Evolutionary conservation across 192 early-diverging fungal genomes (phyloP).

Genomic region (Geosiphon pyriformis): DNA sequence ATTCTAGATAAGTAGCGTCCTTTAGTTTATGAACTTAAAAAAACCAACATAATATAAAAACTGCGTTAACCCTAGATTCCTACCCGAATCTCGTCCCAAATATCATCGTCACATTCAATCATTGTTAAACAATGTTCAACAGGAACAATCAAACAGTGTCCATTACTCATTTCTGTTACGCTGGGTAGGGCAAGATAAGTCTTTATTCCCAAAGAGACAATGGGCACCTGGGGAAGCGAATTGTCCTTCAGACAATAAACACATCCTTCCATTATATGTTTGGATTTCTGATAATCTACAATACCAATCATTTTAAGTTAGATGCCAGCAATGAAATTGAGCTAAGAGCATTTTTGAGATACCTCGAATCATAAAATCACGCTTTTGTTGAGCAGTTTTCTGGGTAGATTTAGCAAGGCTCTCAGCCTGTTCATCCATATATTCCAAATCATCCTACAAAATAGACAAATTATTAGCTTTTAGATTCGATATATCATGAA

Average conservation of each 20-base stretch:
- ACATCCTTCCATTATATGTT: slow-evolving; percentile 67
- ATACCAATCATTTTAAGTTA: neutral
- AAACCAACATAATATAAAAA: too few species aligned
- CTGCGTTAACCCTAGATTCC: too few species aligned
- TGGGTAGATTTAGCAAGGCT: slow-evolving; percentile 57
- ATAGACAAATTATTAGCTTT: slow-evolving; percentile 25
- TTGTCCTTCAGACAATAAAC: slow-evolving; percentile 71
- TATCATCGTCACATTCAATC: slow-evolving; percentile 84
- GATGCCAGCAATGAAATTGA: neutral
- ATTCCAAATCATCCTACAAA: slow-evolving; percentile 74
- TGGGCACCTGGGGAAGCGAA: slow-evolving; percentile 55
- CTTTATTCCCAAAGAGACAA: slow-evolving; percentile 73
- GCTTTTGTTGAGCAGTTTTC: slow-evolving; percentile 60
- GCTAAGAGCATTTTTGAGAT: slow-evolving; percentile 1
- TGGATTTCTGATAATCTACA: slow-evolving; percentile 62
- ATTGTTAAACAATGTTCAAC: slow-evolving; percentile 76
- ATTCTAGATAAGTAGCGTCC: too few species aligned
- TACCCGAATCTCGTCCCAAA: slow-evolving; percentile 89
- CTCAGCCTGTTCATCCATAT: slow-evolving; percentile 88
- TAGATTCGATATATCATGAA: slow-evolving; percentile 26
- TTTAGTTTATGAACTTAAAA: slow-evolving; percentile 6
- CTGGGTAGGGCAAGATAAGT: slow-evolving; percentile 77
- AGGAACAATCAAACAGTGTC: slow-evolving; percentile 91
- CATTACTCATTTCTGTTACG: slow-evolving; percentile 66
- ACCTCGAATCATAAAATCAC: slow-evolving; percentile 58